phyloP scores from a whole-genome alignment of 2,329 filamentous ascomycete genomes.

The Mollisiaceae sp. region DNA sequence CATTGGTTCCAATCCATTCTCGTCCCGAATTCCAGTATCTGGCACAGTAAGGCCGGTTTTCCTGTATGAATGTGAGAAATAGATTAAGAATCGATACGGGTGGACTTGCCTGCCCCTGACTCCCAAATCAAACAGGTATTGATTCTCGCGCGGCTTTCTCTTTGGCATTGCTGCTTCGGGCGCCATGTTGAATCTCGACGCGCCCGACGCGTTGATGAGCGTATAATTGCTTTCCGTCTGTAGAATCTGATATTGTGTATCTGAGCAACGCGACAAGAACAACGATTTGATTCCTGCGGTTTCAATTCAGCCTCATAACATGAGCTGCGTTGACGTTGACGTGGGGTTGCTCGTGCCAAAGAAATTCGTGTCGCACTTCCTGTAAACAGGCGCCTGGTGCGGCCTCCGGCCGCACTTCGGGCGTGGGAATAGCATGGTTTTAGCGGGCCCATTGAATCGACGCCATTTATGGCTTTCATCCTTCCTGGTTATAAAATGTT shows the following conservation, averaged over 20 bases:
- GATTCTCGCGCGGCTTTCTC: constrained; percentile 46
- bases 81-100: constrained; percentile 19
- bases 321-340: constrained; percentile 5
- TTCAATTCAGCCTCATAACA: not conserved
- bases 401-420: not conserved
- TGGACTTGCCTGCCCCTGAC: constrained; percentile 53
- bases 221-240: not conserved
- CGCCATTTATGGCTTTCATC: too few species aligned
- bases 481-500: too few species aligned
- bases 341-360: constrained; percentile 3
- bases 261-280: not conserved
- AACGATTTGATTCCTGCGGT: not conserved
- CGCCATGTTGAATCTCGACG: constrained; percentile 24
- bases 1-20: constrained; percentile 88
- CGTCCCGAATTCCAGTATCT: constrained; percentile 82
- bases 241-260: not conserved
- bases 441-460: too few species aligned
- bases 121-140: constrained; percentile 56
- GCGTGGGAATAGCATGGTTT: too few species aligned
- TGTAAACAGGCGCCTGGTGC: not conserved
- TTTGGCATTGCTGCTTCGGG: constrained; percentile 30
- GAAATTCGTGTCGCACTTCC: not conserved
- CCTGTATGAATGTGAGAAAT: constrained; percentile 52
- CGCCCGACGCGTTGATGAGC: constrained; percentile 5
- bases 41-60: constrained; percentile 87